Evolutionary conservation across 129 eudicot species (phyloP).

Genomic region (Chrysanthemum makinoi): DNA sequence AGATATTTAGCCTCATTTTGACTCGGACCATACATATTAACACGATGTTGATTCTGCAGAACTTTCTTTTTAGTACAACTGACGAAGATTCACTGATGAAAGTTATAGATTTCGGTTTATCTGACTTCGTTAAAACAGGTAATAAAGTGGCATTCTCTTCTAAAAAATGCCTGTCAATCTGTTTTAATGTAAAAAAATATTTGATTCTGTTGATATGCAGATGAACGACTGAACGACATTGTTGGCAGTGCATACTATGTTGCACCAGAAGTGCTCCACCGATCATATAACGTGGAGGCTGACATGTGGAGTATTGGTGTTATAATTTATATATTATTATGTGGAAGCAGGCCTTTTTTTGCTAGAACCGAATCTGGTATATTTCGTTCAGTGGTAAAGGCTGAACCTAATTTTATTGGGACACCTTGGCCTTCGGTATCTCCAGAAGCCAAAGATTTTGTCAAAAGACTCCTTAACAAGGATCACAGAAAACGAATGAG

Average conservation of each 20-base stretch:
- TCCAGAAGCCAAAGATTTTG: conserved; percentile 84
- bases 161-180: neutral
- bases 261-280: conserved; percentile 96
- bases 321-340: conserved; percentile 79
- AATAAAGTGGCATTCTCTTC: conserved; percentile 19
- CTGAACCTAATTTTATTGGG: conserved; percentile 79
- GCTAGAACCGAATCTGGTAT: conserved; percentile 97
- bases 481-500: conserved; percentile 96
- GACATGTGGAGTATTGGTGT: conserved; percentile 99
- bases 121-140: conserved; percentile 90
- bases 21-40: neutral
- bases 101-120: conserved; percentile 91
- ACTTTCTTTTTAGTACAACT: conserved; percentile 83
- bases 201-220: conserved; percentile 43
- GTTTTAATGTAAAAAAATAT: neutral
- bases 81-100: conserved; percentile 83
- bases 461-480: conserved; percentile 75
- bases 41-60: conserved; percentile 41
- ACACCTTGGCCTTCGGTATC: conserved; percentile 95
- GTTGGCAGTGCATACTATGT: conserved; percentile 99
- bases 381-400: conserved; percentile 84
- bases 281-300: conserved; percentile 85
- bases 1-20: neutral
- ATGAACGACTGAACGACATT: conserved; percentile 87
- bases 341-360: conserved; percentile 97